Percentiles rank a stretch among this genome's conserved stretches.
These are phyloP conservation scores for Raffaelea albimanens DNA, from an alignment of 2,329 filamentous ascomycete genomes.

Conservation along the genomic window DNA sequence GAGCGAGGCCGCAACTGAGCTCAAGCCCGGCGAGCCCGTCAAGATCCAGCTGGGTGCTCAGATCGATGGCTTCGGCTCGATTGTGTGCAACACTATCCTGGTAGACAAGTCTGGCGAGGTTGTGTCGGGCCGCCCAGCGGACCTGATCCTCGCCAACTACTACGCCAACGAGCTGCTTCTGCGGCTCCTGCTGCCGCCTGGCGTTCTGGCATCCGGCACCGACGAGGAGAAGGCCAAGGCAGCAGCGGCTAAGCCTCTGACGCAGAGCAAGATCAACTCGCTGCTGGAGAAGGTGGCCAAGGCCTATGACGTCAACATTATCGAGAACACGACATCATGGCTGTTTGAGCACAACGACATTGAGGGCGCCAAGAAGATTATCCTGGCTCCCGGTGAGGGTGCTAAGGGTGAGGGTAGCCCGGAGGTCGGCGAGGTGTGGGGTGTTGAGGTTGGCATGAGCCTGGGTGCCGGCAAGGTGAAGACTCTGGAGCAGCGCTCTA, in stretches of 20 bases:
- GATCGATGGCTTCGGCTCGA: conserved; percentile 90
- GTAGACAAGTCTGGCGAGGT: conserved; percentile 53
- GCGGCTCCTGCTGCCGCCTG: conserved; percentile 84
- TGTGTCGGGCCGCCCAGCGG: conserved; percentile 69
- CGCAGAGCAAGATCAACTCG: conserved; percentile 76
- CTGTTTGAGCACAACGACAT: conserved; percentile 95
- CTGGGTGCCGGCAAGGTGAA: conserved; percentile 92
- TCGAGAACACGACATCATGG: conserved; percentile 98
- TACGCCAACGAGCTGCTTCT: conserved; percentile 94
- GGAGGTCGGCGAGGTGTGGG: conserved; percentile 91
- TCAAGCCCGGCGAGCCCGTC: conserved; percentile 79
- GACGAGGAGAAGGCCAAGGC: conserved; percentile 96
- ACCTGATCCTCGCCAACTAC: conserved; percentile 82
- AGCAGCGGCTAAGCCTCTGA: conserved; percentile 68
- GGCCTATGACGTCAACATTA: conserved; percentile 81
- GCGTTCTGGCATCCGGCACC: conserved; percentile 68
- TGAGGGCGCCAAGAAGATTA: conserved; percentile 95
- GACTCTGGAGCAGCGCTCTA: conserved; percentile 76
- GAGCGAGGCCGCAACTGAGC: conserved; percentile 67
- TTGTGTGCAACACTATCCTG: conserved; percentile 87
- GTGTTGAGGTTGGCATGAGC: conserved; percentile 90
- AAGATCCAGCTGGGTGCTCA: conserved; percentile 99
- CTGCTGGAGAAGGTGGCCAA: conserved; percentile 88
- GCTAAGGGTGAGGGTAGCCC: conserved; percentile 84
- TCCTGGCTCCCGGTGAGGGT: conserved; percentile 76